Base-by-base conservation (phyloP, 2,329 filamentous ascomycete genomes). In the Colletotrichum caudatum region DNA sequence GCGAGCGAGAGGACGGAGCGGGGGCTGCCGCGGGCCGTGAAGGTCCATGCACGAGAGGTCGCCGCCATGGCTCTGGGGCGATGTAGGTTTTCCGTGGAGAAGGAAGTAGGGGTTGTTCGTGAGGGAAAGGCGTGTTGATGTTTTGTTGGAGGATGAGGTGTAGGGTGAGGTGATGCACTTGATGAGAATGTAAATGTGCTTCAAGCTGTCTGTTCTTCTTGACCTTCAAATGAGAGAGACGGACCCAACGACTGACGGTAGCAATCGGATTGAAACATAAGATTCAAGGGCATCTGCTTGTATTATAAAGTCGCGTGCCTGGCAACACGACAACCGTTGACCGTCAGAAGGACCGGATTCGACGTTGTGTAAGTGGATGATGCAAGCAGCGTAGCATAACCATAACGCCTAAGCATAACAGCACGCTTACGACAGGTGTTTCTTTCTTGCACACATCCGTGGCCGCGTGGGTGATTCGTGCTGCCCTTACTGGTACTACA, bases 1-100 rank as follows among this genome's bases (percentile, higher is more conserved):
- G 72, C 74, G 57, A 80, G 76, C 5, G 74, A 72, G 56, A 80
- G 75, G 29, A 79, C 75, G 35, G 76, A 66, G 26, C 74, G 73
- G 14, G 78, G 77, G 12, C 71, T 72, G 39, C 78, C 79, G 29
- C 79, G 76, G 9, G 74, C n/a, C 16, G 76, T 75, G 61, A 79
- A 79, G 23, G 73, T 74, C 79, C 78, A 80, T 18, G 78, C 76
- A 66, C 76, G 70, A 14, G 73, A 77, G 20, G 71, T 72, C 23
- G 66, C 60, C 20, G 66, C 60, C 69, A 72, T 72, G 12, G 18
- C n/a, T 35, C 7, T 7, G 14, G 1, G 39, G 2, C 4, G 37
- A 35, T 7, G n/a, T 20, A 16, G 18, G 20, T 7, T 35, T 4
- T 35, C 26, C 37, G 4, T 11, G 16, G 7, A 33, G 39, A 23